Percentiles rank a stretch among this genome's conserved stretches.
Conservation (phyloP, 1,284 basidiomycete genomes). For the Papiliotrema laurentii region DNA sequence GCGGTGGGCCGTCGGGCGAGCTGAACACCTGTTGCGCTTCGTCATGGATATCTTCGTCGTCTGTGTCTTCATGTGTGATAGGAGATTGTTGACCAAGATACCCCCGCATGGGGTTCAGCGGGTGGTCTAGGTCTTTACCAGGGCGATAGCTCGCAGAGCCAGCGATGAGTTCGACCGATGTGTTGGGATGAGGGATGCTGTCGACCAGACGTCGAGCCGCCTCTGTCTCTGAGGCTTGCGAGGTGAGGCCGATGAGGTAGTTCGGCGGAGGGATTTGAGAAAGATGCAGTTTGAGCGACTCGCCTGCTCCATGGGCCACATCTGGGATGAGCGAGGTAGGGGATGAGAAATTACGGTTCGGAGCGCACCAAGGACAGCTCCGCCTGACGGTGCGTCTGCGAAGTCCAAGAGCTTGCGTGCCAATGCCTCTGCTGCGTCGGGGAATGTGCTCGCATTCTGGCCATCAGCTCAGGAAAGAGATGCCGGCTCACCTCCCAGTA, state of each 20-base stretch:
- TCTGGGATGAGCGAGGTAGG: slow-evolving; percentile 51
- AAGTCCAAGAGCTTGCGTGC: slow-evolving; percentile 55
- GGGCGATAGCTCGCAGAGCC: slow-evolving; percentile 20
- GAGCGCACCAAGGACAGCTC: slow-evolving; percentile 55
- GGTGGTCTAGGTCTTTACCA: slow-evolving; percentile 30
- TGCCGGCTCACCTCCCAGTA: slow-evolving; percentile 33
- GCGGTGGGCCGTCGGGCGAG: slow-evolving; percentile 11
- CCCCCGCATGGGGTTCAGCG: slow-evolving; percentile 38
- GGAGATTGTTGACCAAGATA: slow-evolving; percentile 18
- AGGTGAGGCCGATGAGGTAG: slow-evolving; percentile 60
- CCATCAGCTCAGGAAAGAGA: slow-evolving; percentile 1
- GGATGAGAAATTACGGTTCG: neutral
- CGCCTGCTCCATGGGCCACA: slow-evolving; percentile 67
- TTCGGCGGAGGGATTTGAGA: slow-evolving; percentile 50
- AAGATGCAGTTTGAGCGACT: slow-evolving; percentile 55
- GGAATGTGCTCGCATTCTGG: slow-evolving; percentile 55
- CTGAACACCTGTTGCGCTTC: neutral
- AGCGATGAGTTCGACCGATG: slow-evolving; percentile 24
- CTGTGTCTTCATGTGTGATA: neutral
- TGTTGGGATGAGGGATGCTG: slow-evolving; percentile 7
- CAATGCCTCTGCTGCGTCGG: slow-evolving; percentile 61
- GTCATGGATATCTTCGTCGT: slow-evolving; percentile 8
- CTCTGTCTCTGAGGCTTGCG: slow-evolving; percentile 54
- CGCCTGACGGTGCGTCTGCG: slow-evolving; percentile 48
- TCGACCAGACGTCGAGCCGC: slow-evolving; percentile 53